phyloP scores from a whole-genome alignment of 192 early-diverging fungal genomes.

The Coemansia sp. region DNA sequence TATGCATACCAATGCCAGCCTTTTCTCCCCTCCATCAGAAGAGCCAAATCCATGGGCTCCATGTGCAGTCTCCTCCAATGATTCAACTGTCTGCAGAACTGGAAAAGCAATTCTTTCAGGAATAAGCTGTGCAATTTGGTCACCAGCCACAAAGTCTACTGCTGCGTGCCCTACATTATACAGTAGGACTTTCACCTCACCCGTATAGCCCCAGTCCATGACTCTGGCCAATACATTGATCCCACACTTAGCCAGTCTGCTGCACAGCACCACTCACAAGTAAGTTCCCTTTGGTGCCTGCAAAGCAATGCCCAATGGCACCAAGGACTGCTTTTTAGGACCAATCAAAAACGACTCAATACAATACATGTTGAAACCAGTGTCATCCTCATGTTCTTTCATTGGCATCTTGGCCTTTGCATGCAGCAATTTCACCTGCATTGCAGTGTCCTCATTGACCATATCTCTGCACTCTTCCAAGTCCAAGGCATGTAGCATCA shows the following conservation, averaged over 20 bases:
- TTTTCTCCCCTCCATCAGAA: background rate
- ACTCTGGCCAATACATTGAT: background rate
- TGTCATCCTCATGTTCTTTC: background rate
- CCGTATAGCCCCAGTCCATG: background rate
- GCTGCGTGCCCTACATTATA: background rate
- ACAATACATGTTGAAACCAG: conserved; percentile 1
- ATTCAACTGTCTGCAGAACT: background rate
- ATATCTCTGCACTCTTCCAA: background rate
- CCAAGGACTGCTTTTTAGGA: background rate
- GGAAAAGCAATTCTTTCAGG: no score
- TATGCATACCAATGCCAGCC: background rate
- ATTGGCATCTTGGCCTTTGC: background rate
- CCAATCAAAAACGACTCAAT: background rate
- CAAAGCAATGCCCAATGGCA: background rate
- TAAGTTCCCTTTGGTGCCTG: background rate
- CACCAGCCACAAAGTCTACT: background rate
- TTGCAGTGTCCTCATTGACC: background rate
- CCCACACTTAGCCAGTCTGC: background rate
- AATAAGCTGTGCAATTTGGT: background rate
- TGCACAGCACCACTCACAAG: background rate
- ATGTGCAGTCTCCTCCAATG: no score
- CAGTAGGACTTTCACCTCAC: background rate
- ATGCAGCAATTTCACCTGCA: background rate
- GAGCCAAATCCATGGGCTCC: background rate
- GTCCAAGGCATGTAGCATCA: background rate